Evolutionary conservation across 768 basidiomycete species (phyloP).

Genomic region (Cystofilobasidium ferigula): DNA sequence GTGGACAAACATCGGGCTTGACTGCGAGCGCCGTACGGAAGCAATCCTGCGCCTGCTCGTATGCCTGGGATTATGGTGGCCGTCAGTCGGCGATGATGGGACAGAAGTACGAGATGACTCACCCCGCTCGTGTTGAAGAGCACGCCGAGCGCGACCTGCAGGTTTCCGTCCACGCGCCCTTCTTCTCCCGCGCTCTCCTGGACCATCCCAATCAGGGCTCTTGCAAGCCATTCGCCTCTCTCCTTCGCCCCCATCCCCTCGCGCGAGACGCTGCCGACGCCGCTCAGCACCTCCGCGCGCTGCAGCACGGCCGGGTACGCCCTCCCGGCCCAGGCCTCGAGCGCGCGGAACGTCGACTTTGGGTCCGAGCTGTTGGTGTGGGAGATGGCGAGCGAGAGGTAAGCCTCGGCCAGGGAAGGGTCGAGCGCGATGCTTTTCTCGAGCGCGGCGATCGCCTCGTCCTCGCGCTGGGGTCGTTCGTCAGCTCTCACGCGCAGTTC

Average conservation of each 20-base stretch:
- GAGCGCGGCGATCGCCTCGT: slow-evolving; percentile 75
- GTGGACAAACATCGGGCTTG: slow-evolving; percentile 61
- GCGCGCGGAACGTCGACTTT: slow-evolving; percentile 60
- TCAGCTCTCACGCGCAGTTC: neutral
- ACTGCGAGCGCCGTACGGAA: slow-evolving; percentile 78
- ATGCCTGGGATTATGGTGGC: slow-evolving; percentile 52
- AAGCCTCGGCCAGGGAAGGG: slow-evolving; percentile 57
- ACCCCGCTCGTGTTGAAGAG: slow-evolving; percentile 87
- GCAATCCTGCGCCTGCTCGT: slow-evolving; percentile 83
- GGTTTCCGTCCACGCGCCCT: slow-evolving; percentile 67
- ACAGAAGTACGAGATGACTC: slow-evolving; percentile 26
- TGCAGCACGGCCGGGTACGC: neutral
- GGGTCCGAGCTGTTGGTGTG: slow-evolving; percentile 81
- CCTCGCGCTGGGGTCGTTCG: slow-evolving; percentile 48
- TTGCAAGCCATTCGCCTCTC: slow-evolving; percentile 46
- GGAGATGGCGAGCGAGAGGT: slow-evolving; percentile 82
- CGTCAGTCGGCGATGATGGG: slow-evolving; percentile 17
- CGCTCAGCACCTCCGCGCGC: neutral
- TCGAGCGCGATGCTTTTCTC: slow-evolving; percentile 69
- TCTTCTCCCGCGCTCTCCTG: slow-evolving; percentile 46
- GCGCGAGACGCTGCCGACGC: neutral
- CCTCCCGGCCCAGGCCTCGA: slow-evolving; percentile 63
- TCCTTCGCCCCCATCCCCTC: slow-evolving; percentile 20
- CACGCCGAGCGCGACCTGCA: slow-evolving; percentile 88
- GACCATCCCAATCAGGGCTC: slow-evolving; percentile 71